Percentiles rank a stretch among this genome's conserved stretches.
phyloP scores from a whole-genome alignment of 768 basidiomycete genomes.

The Xerocomus spinulosus region DNA sequence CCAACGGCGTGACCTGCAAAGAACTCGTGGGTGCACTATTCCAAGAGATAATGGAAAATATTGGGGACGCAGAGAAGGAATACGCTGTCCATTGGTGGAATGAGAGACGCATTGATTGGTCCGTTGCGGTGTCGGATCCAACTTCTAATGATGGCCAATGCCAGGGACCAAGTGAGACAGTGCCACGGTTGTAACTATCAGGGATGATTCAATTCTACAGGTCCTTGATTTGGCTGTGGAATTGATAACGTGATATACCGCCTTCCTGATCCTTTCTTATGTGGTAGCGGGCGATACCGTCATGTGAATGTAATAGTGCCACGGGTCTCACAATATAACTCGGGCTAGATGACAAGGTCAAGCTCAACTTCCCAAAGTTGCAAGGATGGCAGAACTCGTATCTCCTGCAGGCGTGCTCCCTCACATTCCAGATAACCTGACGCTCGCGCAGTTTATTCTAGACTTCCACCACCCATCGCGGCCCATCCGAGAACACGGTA shows the following conservation, averaged over 20 bases:
- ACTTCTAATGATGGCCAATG: background rate
- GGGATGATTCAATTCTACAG: too few relatives aligned
- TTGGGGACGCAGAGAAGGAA: conserved; percentile 68
- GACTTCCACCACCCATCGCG: conserved; percentile 32
- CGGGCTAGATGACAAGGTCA: too few relatives aligned
- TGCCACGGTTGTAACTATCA: conserved; percentile 12
- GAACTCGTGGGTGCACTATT: conserved; percentile 58
- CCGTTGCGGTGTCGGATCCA: background rate
- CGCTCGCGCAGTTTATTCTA: conserved; percentile 36
- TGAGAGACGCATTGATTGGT: conserved; percentile 34
- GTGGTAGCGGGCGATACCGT: background rate
- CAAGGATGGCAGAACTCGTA: conserved; percentile 25
- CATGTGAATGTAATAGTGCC: background rate
- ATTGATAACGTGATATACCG: background rate
- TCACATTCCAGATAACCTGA: conserved; percentile 35
- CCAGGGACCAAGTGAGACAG: background rate
- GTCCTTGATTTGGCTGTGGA: too few relatives aligned
- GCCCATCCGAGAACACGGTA: conserved; percentile 21
- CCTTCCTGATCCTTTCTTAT: background rate
- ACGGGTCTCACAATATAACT: too few relatives aligned
- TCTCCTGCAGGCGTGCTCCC: conserved; percentile 31
- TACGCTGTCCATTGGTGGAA: conserved; percentile 73
- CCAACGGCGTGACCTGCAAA: conserved; percentile 28
- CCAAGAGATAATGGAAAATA: conserved; percentile 56
- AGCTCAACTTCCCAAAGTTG: background rate